phyloP scores from a whole-genome alignment of 2,329 filamentous ascomycete species.

The Capronia epimyces region DNA sequence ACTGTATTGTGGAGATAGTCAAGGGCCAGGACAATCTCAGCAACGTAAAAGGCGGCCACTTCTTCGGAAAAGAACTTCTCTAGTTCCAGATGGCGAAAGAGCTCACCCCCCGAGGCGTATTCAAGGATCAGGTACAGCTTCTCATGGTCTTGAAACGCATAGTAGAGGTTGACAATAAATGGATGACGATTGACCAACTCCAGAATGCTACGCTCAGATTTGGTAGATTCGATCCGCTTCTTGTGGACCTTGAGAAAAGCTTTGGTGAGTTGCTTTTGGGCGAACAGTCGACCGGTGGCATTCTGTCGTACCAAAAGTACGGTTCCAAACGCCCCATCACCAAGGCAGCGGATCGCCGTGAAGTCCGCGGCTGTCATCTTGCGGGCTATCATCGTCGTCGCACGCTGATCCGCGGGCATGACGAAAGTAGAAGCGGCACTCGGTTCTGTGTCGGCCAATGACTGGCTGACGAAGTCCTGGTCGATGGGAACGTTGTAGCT shows the following conservation, averaged over 20 bases:
- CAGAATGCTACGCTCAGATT: slow-evolving; percentile 89
- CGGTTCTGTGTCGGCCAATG: slow-evolving; percentile 40
- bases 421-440: slow-evolving; percentile 51
- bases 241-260: slow-evolving; percentile 92
- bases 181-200: slow-evolving; percentile 95
- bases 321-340: slow-evolving; percentile 93
- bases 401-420: slow-evolving; percentile 46
- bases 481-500: slow-evolving; percentile 83
- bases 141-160: slow-evolving; percentile 96
- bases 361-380: slow-evolving; percentile 95
- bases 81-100: slow-evolving; percentile 89
- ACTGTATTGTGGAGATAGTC: slow-evolving; percentile 88
- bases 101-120: slow-evolving; percentile 92
- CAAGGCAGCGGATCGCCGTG: slow-evolving; percentile 81
- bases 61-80: slow-evolving; percentile 94
- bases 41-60: slow-evolving; percentile 94
- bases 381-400: slow-evolving; percentile 45
- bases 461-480: slow-evolving; percentile 71
- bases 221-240: slow-evolving; percentile 92
- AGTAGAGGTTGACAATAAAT: slow-evolving; percentile 96
- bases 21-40: slow-evolving; percentile 90
- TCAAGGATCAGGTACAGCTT: slow-evolving; percentile 96
- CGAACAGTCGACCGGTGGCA: slow-evolving; percentile 80
- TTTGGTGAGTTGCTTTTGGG: slow-evolving; percentile 98
- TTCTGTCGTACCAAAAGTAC: slow-evolving; percentile 89